Evolutionary conservation across 2,329 filamentous ascomycete species (phyloP), one percentile per base, ranked within the genome.

Genomic region (Dryadomyces quercivorus): DNA sequence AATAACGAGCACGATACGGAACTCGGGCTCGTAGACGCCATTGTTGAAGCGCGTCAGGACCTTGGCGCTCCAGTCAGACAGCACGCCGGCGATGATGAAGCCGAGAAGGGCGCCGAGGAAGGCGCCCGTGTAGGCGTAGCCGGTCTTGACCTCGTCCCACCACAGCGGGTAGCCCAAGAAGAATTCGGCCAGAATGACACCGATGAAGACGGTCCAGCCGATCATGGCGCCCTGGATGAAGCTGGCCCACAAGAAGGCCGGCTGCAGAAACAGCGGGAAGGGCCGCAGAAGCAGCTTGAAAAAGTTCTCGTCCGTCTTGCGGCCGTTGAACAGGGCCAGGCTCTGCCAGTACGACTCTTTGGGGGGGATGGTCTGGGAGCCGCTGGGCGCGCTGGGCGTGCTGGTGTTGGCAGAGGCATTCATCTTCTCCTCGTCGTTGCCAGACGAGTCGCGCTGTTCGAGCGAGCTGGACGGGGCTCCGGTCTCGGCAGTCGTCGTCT

Each of bases 181-280:
- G 60, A 94, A 84, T 56, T 84, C 81, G n/a, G 84, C 86, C 48
- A 94, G 72, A 60, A 93, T 82, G 57, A 93, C 85, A 55, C 88
- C 86, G 60, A 95, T 92, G 64, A 96, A 88, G 16, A 96, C 88
- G 1, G 91, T 95, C 91, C 92, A 97, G 59, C 91, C 92, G 63
- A 96, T 95, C 64, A 95, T 81, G 5, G 87, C 81, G 16, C 91
- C 91, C 74, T 95, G 91, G 51, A 91, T 88, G 3, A 96, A 74
- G 62, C 75, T 76, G 22, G 74, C 76, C 87, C 89, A 95, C 44
- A 94, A 68, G 61, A 96, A 88, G 8, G 87, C 88, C 0, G 90
- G 91, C 65, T 96, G 91, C 7, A 86, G 67, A 61, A 95, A 85
- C 1, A 96, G 77, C 0, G 88, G 88, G 53, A 96, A 84, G 0